phyloP scores from a whole-genome alignment of 192 early-diverging fungal species.

The Podila epicladia region DNA sequence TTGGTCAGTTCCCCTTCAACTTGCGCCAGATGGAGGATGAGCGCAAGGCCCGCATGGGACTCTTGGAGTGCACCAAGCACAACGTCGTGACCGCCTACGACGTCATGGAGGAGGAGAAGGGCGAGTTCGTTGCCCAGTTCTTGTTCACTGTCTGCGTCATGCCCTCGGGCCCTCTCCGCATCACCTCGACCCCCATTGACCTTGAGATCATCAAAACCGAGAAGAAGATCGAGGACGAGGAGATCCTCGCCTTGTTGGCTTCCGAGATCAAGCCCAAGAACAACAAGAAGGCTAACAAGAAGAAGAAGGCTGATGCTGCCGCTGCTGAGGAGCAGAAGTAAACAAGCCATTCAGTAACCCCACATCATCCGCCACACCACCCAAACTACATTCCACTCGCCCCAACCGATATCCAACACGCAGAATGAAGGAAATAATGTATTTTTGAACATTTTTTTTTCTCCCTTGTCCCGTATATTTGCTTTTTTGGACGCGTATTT shows the following conservation, averaged over 20 bases:
- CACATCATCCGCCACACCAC: background rate
- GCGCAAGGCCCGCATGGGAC: constrained; percentile 91
- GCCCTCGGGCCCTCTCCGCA: constrained; percentile 86
- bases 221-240: constrained; percentile 85
- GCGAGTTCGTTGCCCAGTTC: constrained; percentile 88
- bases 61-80: constrained; percentile 89
- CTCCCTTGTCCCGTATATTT: no score
- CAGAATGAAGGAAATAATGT: no score
- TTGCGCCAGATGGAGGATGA: constrained; percentile 89
- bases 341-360: background rate
- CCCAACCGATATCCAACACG: background rate
- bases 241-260: constrained; percentile 78
- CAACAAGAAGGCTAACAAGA: constrained; percentile 62
- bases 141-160: constrained; percentile 92
- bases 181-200: constrained; percentile 83
- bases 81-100: constrained; percentile 83
- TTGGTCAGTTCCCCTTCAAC: constrained; percentile 90
- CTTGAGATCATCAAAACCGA: constrained; percentile 83
- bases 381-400: background rate
- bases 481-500: no score
- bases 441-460: no score
- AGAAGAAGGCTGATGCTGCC: constrained; percentile 56
- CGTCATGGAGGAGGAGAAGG: constrained; percentile 85
- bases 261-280: constrained; percentile 56
- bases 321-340: constrained; percentile 41